phyloP scores from a whole-genome alignment of 768 basidiomycete genomes.

The Flagelloscypha sp. region DNA sequence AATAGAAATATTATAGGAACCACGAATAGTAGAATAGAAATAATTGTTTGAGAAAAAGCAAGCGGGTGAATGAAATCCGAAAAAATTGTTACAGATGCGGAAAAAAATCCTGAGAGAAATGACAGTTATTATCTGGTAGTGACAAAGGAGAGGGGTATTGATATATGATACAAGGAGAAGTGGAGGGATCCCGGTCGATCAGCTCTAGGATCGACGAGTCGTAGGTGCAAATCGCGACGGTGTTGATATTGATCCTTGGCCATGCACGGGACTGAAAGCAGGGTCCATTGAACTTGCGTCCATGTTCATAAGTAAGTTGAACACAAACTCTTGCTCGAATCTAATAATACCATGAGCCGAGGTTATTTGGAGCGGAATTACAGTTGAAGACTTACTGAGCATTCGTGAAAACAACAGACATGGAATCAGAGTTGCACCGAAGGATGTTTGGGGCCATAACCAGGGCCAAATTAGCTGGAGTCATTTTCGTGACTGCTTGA shows the following conservation, averaged over 20 bases:
- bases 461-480: conserved; percentile 75
- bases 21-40: no score
- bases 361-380: conserved; percentile 1
- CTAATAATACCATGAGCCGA: conserved; percentile 26
- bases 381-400: conserved; percentile 60
- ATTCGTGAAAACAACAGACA: conserved; percentile 86
- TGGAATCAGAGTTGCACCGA: conserved; percentile 79
- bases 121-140: no score
- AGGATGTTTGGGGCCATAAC: conserved; percentile 91
- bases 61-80: no score
- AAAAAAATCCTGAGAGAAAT: no score
- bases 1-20: no score
- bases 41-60: no score
- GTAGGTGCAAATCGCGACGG: no score
- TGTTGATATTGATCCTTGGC: conserved; percentile 68
- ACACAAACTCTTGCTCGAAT: conserved; percentile 85
- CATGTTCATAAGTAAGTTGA: conserved; percentile 75
- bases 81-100: no score
- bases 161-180: no score
- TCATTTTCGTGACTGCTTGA: conserved; percentile 78
- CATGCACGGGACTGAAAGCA: conserved; percentile 72
- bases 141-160: no score
- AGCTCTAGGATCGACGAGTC: no score
- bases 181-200: no score
- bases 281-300: conserved; percentile 68